Conservation (phyloP, 2,329 filamentous ascomycete genomes). For the Pestalotiopsis sp. region DNA sequence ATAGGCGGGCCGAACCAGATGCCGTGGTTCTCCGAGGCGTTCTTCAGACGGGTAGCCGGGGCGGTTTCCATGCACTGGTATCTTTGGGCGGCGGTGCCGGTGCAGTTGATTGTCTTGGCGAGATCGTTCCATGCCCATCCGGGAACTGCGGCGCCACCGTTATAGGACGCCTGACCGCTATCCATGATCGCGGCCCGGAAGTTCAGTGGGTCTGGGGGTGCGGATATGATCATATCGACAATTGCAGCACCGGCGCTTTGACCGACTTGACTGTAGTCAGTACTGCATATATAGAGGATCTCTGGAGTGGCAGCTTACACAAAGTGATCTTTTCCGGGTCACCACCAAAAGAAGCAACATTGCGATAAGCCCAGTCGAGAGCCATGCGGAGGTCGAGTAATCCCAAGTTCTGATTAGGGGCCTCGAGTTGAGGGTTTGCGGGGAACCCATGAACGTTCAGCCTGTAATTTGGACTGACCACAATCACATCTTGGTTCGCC, state of each 20-base stretch:
- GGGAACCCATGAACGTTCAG: constrained; percentile 7
- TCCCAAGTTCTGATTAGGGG: constrained; percentile 4
- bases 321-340: constrained; percentile 5
- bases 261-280: background rate
- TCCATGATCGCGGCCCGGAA: constrained; percentile 11
- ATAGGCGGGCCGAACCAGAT: constrained; percentile 7
- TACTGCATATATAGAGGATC: too few species aligned
- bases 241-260: constrained; percentile 10
- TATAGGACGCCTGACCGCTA: background rate
- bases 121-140: background rate
- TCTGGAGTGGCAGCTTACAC: background rate
- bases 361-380: background rate
- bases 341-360: constrained; percentile 7
- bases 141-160: constrained; percentile 1
- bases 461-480: constrained; percentile 1
- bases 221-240: constrained; percentile 9
- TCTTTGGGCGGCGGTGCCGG: background rate
- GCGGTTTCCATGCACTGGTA: constrained; percentile 1
- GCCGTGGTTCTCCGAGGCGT: background rate
- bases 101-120: background rate
- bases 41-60: background rate
- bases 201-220: constrained; percentile 1
- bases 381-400: constrained; percentile 4
- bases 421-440: constrained; percentile 1
- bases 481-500: constrained; percentile 4